Percentiles rank a stretch among this genome's conserved stretches.
Evolutionary conservation across 441 rosid species (phyloP).

Genomic region (Euphorbia schlechtendalii): DNA sequence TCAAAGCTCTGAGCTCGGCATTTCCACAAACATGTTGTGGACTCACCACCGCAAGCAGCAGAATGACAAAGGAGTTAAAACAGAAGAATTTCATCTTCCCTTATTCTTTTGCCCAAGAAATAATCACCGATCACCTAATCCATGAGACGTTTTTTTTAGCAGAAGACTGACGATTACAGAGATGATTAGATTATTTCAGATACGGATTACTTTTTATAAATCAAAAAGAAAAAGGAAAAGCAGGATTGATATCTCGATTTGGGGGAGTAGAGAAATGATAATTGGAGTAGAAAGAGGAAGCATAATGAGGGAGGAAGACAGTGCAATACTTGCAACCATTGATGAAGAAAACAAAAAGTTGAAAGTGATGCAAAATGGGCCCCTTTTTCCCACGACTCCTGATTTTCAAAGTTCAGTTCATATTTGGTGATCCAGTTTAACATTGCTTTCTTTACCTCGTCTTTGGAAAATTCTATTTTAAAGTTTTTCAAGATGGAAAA

Average conservation of each 20-base stretch:
- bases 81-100: conserved; percentile 24
- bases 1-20: conserved; percentile 60
- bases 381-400: not conserved
- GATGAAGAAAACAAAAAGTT: not conserved
- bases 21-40: conserved; percentile 33
- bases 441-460: no score
- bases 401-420: no score
- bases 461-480: no score
- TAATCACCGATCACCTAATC: not conserved
- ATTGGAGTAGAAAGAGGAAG: not conserved
- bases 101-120: conserved; percentile 3
- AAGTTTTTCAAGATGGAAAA: no score
- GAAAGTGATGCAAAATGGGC: not conserved
- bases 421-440: no score
- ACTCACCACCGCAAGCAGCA: conserved; percentile 23
- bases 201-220: not conserved
- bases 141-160: not conserved
- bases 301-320: not conserved
- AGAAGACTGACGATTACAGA: not conserved
- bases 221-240: not conserved
- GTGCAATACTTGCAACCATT: not conserved
- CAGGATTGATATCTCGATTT: not conserved
- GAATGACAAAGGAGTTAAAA: conserved; percentile 23
- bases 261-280: not conserved
- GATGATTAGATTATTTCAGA: not conserved